A percentile compares a stretch with the other conserved stretches of the same genome.
phyloP scores from a whole-genome alignment of 257 asterid species.

The Plantago major region DNA sequence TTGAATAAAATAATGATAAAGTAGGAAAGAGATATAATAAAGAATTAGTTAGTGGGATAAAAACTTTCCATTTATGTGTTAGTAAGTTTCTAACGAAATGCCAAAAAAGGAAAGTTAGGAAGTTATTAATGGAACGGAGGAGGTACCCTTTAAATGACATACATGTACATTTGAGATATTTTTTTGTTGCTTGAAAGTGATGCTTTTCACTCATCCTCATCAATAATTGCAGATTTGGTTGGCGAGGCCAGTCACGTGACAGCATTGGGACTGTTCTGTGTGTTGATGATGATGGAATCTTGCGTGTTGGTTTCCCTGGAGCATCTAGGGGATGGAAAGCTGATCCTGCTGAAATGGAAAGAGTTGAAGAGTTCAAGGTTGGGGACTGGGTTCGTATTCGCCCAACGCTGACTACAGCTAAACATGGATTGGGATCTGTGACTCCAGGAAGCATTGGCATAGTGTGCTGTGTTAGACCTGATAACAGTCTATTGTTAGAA shows the following conservation, averaged over 20 bases:
- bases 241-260: conserved; percentile 94
- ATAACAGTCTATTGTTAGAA: conserved; percentile 75
- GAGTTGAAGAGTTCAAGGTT: conserved; percentile 95
- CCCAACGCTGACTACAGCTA: conserved; percentile 87
- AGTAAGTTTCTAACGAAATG: too few relatives aligned
- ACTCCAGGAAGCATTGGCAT: conserved; percentile 96
- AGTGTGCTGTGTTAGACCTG: conserved; percentile 86
- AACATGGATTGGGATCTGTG: conserved; percentile 94
- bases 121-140: too few relatives aligned
- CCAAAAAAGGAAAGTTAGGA: too few relatives aligned
- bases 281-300: conserved; percentile 97
- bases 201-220: conserved; percentile 1
- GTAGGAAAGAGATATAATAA: too few relatives aligned
- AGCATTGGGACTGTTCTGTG: conserved; percentile 94
- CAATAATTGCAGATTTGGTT: conserved; percentile 69
- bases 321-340: conserved; percentile 99
- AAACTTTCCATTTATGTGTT: too few relatives aligned
- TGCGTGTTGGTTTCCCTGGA: conserved; percentile 99
- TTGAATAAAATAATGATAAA: too few relatives aligned
- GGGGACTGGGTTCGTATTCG: conserved; percentile 99
- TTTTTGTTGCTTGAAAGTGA: not conserved
- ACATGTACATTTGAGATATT: too few relatives aligned
- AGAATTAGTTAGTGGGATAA: too few relatives aligned
- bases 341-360: conserved; percentile 99
- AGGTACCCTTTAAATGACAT: too few relatives aligned